A percentile compares a stretch with the other conserved stretches of the same genome.
phyloP scores from a whole-genome alignment of 768 basidiomycete genomes.

The Leccinum boreale region DNA sequence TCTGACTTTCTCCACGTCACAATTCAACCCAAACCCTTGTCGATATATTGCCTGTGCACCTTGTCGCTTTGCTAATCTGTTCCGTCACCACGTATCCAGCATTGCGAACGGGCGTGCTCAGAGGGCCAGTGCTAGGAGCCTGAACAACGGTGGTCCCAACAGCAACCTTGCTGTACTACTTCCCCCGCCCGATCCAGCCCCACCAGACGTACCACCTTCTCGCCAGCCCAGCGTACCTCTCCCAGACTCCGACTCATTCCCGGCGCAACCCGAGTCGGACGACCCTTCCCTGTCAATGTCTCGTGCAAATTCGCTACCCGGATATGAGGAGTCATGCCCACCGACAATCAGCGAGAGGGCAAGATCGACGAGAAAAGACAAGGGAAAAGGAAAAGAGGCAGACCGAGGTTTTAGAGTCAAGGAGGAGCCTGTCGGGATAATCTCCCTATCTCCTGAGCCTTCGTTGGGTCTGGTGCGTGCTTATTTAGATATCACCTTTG shows the following conservation, averaged over 20 bases:
- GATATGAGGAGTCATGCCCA: conserved; percentile 24
- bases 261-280: conserved; percentile 55
- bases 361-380: conserved; percentile 36
- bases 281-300: conserved; percentile 52
- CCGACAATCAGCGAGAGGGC: conserved; percentile 24
- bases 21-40: conserved; percentile 29
- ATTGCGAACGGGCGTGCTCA: conserved; percentile 65
- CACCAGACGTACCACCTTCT: conserved; percentile 39
- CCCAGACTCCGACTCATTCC: conserved; percentile 50
- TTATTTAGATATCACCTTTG: conserved; percentile 4
- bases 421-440: conserved; percentile 39
- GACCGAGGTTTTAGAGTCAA: conserved; percentile 40
- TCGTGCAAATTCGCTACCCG: conserved; percentile 55
- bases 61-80: conserved; percentile 8
- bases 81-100: conserved; percentile 33
- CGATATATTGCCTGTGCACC: conserved; percentile 15
- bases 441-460: conserved; percentile 37
- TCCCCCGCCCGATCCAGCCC: conserved; percentile 34
- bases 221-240: conserved; percentile 35
- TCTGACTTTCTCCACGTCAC: conserved; percentile 21
- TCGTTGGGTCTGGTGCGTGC: conserved; percentile 36
- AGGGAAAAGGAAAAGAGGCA: conserved; percentile 47
- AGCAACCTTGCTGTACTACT: conserved; percentile 28
- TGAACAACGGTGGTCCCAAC: conserved; percentile 45
- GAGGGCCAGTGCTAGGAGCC: conserved; percentile 65